These are phyloP conservation scores for Lachancea fermentati DNA, from an alignment of 805 yeast genomes.

Conservation along the genomic window DNA sequence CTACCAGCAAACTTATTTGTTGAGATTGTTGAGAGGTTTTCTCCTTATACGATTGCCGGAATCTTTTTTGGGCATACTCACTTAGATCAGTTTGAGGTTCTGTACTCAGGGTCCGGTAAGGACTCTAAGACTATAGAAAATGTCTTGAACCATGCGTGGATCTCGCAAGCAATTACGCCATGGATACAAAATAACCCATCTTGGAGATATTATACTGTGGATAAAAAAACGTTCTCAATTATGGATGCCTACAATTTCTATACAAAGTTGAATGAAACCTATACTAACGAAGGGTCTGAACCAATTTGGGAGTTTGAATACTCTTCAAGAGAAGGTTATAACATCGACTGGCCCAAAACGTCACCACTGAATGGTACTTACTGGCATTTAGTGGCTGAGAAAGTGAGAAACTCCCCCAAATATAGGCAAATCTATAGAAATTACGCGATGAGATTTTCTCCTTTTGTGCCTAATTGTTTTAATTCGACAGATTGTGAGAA, in stretches of 20 bases:
- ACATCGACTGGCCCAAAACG: constrained; percentile 48
- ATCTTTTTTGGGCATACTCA: constrained; percentile 71
- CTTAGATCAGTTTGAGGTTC: constrained; percentile 57
- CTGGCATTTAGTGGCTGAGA: constrained; percentile 54
- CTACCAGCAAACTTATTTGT: constrained; percentile 50
- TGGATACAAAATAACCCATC: constrained; percentile 55
- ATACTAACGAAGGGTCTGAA: constrained; percentile 46
- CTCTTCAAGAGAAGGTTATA: constrained; percentile 54
- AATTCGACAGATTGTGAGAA: constrained; percentile 31
- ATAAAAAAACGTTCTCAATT: constrained; percentile 51
- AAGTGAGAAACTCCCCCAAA: constrained; percentile 38
- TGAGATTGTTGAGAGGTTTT: constrained; percentile 58
- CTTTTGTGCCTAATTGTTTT: constrained; percentile 46
- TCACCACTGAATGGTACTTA: constrained; percentile 63
- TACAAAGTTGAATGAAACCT: constrained; percentile 55
- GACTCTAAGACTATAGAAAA: constrained; percentile 37
- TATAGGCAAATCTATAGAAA: constrained; percentile 46
- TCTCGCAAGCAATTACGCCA: constrained; percentile 64
- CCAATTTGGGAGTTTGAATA: constrained; percentile 62
- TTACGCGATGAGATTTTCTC: constrained; percentile 49
- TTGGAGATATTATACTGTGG: constrained; percentile 69
- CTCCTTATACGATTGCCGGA: constrained; percentile 63
- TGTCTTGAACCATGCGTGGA: constrained; percentile 55
- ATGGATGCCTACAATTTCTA: constrained; percentile 56
- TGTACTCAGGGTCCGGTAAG: constrained; percentile 46